A percentile compares a stretch with the other conserved stretches of the same genome.
Conservation (phyloP, 805 yeast species). For the Candida nemodendra region DNA sequence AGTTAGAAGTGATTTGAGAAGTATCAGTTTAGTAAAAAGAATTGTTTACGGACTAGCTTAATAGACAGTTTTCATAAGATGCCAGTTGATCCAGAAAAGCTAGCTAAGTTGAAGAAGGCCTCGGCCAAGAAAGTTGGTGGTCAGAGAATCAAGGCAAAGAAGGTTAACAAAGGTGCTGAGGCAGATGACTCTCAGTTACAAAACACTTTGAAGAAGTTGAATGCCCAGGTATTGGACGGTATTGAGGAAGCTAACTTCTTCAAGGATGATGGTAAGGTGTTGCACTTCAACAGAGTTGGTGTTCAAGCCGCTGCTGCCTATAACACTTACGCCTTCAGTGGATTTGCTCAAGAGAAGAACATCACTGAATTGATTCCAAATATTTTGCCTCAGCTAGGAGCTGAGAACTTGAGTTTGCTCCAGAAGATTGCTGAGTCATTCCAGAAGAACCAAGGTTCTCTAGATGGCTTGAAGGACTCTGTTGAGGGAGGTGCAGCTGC, state of each 20-base stretch:
- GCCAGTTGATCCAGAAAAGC: constrained; percentile 93
- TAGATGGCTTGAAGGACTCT: constrained; percentile 35
- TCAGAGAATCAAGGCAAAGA: constrained; percentile 91
- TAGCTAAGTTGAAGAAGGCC: constrained; percentile 87
- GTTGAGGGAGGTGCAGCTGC: constrained; percentile 39
- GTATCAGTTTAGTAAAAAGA: too few relatives aligned
- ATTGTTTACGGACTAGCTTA: too few relatives aligned
- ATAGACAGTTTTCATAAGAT: too few relatives aligned
- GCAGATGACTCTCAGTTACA: constrained; percentile 91
- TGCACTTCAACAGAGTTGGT: constrained; percentile 95
- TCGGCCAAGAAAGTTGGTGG: constrained; percentile 79
- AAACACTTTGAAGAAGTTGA: constrained; percentile 82
- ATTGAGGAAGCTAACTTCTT: constrained; percentile 97
- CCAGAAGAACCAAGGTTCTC: constrained; percentile 52
- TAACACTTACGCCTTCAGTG: constrained; percentile 94
- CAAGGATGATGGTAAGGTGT: constrained; percentile 92
- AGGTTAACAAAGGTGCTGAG: constrained; percentile 61
- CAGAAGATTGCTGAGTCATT: constrained; percentile 87
- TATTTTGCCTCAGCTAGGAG: constrained; percentile 93
- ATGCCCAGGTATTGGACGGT: constrained; percentile 83
- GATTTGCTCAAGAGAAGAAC: constrained; percentile 90
- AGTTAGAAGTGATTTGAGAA: not conserved
- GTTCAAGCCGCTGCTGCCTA: constrained; percentile 88
- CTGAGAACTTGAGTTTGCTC: constrained; percentile 88
- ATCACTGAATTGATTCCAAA: constrained; percentile 91